phyloP scores from a whole-genome alignment of 495 filamentous ascomycete species.

The Penicillium waksmanii region DNA sequence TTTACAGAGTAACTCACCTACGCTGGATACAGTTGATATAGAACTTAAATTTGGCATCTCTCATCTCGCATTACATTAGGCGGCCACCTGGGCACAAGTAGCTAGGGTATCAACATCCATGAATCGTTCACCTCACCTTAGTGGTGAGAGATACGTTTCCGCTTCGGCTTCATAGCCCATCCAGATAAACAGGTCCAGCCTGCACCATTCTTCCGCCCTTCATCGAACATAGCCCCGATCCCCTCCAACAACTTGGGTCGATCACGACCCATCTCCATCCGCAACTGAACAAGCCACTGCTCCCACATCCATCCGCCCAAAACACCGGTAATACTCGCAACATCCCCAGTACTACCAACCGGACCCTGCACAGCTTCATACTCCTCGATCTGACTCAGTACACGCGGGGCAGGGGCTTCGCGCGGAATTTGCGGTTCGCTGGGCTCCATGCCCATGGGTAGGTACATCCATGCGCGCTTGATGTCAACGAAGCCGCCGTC shows the following conservation, averaged over 20 bases:
- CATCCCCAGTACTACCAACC: conserved; percentile 73
- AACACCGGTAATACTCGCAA: conserved; percentile 75
- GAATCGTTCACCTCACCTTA: conserved; percentile 6
- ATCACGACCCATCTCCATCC: conserved; percentile 78
- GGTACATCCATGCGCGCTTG: conserved; percentile 86
- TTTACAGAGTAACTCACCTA: too few species aligned
- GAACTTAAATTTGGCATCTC: conserved; percentile 11
- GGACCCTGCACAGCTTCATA: conserved; percentile 67
- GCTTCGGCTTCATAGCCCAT: conserved; percentile 82
- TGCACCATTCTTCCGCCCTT: conserved; percentile 75
- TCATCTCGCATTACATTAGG: conserved; percentile 30
- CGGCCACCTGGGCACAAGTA: conserved; percentile 25
- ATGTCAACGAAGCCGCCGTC: conserved; percentile 74
- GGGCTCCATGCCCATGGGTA: conserved; percentile 78
- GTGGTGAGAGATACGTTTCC: conserved; percentile 17
- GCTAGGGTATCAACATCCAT: conserved; percentile 12
- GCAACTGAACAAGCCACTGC: conserved; percentile 87
- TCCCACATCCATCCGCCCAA: conserved; percentile 94
- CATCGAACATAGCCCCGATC: conserved; percentile 79
- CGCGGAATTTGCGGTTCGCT: conserved; percentile 43
- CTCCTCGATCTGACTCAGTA: conserved; percentile 51
- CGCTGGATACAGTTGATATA: too few species aligned
- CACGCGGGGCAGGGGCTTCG: conserved; percentile 57
- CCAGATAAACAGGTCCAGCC: conserved; percentile 88
- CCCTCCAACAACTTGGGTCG: conserved; percentile 70